Evolutionary conservation across 2,329 filamentous ascomycete genomes (phyloP).

Genomic region (Penicillium sp.): DNA sequence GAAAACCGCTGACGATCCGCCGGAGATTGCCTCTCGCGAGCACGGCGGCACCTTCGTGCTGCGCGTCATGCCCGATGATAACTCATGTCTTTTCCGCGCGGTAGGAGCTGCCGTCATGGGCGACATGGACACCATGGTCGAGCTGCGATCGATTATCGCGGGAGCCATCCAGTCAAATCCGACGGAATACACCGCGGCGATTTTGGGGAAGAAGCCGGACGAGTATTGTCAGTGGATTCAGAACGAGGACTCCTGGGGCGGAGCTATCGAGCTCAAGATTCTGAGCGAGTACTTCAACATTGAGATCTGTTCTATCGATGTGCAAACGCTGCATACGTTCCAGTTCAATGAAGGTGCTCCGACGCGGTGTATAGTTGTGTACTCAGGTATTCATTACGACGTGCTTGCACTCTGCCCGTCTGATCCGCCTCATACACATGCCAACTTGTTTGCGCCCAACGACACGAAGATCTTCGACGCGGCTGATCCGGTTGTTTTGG

Average conservation of each 20-base stretch:
- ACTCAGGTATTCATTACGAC: constrained; percentile 93
- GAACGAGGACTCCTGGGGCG: constrained; percentile 81
- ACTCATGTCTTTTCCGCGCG: constrained; percentile 90
- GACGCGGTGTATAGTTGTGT: constrained; percentile 77
- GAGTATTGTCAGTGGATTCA: constrained; percentile 83
- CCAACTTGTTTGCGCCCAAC: constrained; percentile 67
- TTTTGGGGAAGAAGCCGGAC: constrained; percentile 71
- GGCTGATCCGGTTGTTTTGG: constrained; percentile 56
- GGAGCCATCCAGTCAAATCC: constrained; percentile 74
- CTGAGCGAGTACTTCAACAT: constrained; percentile 81
- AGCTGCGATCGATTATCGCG: constrained; percentile 76
- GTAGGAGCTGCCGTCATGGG: constrained; percentile 78
- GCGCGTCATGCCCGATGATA: constrained; percentile 95
- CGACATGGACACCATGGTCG: constrained; percentile 66
- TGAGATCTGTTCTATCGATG: constrained; percentile 83
- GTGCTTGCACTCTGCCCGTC: constrained; percentile 75
- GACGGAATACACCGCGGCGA: constrained; percentile 71
- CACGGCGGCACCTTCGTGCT: constrained; percentile 66
- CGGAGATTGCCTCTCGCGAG: constrained; percentile 60
- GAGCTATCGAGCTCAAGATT: constrained; percentile 85
- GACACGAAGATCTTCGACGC: constrained; percentile 76
- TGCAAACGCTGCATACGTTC: constrained; percentile 68
- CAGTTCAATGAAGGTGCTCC: constrained; percentile 75
- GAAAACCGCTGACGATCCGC: constrained; percentile 58
- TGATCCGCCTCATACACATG: constrained; percentile 57